Evolutionary conservation across 2,329 filamentous ascomycete species (phyloP), one percentile per base, ranked within the genome.

Genomic region (Tolypocladium cylindrosporum): DNA sequence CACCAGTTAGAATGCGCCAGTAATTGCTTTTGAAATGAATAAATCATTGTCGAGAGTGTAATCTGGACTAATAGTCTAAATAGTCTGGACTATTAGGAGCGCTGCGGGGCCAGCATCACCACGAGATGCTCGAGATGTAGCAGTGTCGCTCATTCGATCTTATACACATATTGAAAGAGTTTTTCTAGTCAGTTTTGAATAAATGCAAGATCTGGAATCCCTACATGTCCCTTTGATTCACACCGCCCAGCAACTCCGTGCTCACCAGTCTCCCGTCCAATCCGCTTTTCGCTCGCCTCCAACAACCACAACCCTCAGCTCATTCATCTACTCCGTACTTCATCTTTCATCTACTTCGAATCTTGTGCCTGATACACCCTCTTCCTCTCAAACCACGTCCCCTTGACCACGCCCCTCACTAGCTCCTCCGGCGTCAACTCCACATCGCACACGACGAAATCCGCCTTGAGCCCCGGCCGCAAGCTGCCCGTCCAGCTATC

Each of bases 361-460:
- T 53, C 14, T 16, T 31, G 55, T 34, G 58, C 59, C 31, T 60
- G 54, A 51, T 64, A 80, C 2, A 80, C 75, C 62, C 64, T 70
- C 55, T 62, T 63, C 1, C 82, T 81, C 10, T 70, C 72, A 61
- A 79, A 79, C 80, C 80, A 84, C 1, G 82, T 84, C 72, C 83
- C 74, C 55, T 64, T 62, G 0, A 83, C 72, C 24, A 65, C 69
- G 0, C 78, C 79, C 10, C 74, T 64, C 54, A 81, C 69, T 58
- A 85, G 65, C 61, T 71, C 72, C 31, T 74, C 73, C 21, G 75
- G 72, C 27, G 76, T 73, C 73, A 79, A 79, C 31, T 74, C 68
- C 72, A 82, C 76, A 58, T 83, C 75, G 21, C 48, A 81, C 16
- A 74, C 66, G 4, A 80, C 78, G 57, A 87, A 83, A 62, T 87